These are phyloP conservation scores for Deuterostichococcus epilithicus DNA, from an alignment of 139 green algal species.

Conservation along the genomic window DNA sequence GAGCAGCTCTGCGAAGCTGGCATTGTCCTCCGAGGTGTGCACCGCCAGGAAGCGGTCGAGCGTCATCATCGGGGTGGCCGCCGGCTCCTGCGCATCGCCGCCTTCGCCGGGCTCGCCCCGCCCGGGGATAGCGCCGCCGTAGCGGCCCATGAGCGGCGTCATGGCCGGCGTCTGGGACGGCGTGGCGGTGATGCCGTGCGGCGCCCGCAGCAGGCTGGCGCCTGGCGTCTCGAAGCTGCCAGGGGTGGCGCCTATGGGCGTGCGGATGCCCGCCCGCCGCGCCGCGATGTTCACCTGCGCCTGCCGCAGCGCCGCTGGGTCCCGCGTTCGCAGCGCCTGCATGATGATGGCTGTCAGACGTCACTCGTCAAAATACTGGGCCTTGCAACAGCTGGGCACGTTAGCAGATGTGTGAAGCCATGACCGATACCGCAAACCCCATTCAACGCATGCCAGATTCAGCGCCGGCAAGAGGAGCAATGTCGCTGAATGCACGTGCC, in stretches of 20 bases:
- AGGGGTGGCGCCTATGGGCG: conserved; percentile 32
- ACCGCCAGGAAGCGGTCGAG: conserved; percentile 71
- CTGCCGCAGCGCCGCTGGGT: conserved; percentile 54
- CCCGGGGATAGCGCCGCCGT: not conserved
- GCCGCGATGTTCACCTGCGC: conserved; percentile 83
- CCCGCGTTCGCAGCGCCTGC: conserved; percentile 62
- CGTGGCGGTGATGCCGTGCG: not conserved
- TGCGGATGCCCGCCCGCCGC: conserved; percentile 46
- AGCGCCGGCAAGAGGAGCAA: no score
- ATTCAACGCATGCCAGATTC: no score
- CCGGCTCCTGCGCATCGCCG: no score
- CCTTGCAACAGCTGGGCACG: no score
- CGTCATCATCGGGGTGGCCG: conserved; percentile 15
- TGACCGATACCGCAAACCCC: no score
- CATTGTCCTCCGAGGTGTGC: conserved; percentile 86
- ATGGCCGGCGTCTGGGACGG: conserved; percentile 27
- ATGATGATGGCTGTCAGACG: not conserved
- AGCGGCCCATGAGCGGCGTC: conserved; percentile 36
- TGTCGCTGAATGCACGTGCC: conserved; percentile 6
- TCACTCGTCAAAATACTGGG: no score
- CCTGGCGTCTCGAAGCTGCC: conserved; percentile 19
- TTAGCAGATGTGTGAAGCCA: no score
- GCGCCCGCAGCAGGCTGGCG: conserved; percentile 35
- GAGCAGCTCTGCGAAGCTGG: conserved; percentile 64
- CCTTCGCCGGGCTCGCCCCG: not conserved